Percentiles rank a stretch among this genome's conserved stretches.
These are phyloP conservation scores for Pyracantha coccinea DNA, from an alignment of 331 rosid genomes.

Conservation along the genomic window DNA sequence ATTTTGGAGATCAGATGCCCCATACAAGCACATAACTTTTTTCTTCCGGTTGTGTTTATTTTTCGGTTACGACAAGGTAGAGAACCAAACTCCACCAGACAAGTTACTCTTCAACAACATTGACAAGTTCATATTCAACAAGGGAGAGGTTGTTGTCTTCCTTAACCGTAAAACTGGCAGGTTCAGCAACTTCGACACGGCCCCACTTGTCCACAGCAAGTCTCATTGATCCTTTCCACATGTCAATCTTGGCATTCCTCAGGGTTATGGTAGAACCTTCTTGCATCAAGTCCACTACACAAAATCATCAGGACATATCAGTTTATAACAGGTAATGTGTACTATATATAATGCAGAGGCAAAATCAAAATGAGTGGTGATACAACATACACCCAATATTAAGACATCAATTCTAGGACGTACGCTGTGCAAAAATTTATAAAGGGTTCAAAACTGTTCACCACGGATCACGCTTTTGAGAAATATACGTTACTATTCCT, in stretches of 20 bases:
- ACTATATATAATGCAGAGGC: neutral
- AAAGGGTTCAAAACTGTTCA: neutral
- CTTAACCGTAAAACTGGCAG: conserved; percentile 74
- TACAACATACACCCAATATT: neutral
- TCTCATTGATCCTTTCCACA: conserved; percentile 96
- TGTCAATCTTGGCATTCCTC: conserved; percentile 91
- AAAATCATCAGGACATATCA: conserved; percentile 8
- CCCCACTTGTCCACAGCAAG: conserved; percentile 99
- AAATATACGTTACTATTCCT: neutral
- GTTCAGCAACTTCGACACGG: conserved; percentile 78
- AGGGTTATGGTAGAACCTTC: conserved; percentile 73
- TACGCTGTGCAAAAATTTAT: neutral
- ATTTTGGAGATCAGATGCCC: conserved; percentile 28
- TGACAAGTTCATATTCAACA: conserved; percentile 84
- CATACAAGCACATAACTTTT: conserved; percentile 33
- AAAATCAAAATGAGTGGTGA: neutral
- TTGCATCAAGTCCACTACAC: conserved; percentile 77
- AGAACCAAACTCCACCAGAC: conserved; percentile 14
- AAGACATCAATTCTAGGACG: neutral
- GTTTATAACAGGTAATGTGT: neutral
- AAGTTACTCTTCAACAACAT: conserved; percentile 78
- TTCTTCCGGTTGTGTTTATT: conserved; percentile 45
- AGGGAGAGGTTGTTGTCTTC: conserved; percentile 92
- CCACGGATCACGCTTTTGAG: neutral
- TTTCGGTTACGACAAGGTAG: conserved; percentile 28